A percentile compares a stretch with the other conserved stretches of the same genome.
Evolutionary conservation across 1,284 basidiomycete species (phyloP).

Genomic region (Austroboletus rostrupii): DNA sequence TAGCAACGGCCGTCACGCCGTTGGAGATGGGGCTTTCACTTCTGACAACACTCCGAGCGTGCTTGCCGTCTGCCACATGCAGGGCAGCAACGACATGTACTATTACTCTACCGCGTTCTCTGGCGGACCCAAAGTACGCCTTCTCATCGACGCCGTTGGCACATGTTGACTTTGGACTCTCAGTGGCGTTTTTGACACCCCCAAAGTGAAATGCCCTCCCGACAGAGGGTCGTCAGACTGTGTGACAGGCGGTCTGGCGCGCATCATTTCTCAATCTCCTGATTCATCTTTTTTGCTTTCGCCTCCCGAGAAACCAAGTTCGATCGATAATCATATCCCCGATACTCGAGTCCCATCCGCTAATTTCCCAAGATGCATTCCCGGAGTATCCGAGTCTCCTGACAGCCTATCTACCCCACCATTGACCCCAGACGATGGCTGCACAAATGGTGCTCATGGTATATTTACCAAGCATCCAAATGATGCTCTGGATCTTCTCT

Average conservation of each 20-base stretch:
- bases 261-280: conserved; percentile 45
- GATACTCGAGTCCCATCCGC: conserved; percentile 25
- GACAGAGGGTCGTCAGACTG: conserved; percentile 86
- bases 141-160: conserved; percentile 1
- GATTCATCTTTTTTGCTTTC: conserved; percentile 37
- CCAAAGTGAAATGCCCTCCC: conserved; percentile 84
- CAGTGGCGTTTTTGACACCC: conserved; percentile 90
- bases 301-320: conserved; percentile 36
- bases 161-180: conserved; percentile 5
- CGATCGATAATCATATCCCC: conserved; percentile 30
- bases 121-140: conserved; percentile 78
- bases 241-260: conserved; percentile 86
- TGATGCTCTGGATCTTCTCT: conserved; percentile 71
- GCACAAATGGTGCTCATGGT: conserved; percentile 32
- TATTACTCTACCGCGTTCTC: conserved; percentile 87
- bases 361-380: conserved; percentile 42
- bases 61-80: conserved; percentile 77
- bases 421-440: conserved; percentile 33
- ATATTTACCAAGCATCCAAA: conserved; percentile 41
- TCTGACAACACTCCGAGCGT: conserved; percentile 75
- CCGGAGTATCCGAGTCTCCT: conserved; percentile 32
- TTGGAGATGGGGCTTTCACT: conserved; percentile 87
- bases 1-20: conserved; percentile 89
- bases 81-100: conserved; percentile 76
- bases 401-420: conserved; percentile 36